Evolutionary conservation across 192 early-diverging fungal genomes (phyloP), one percentile per base, ranked within the genome.

Genomic region (Coemansia sp.): DNA sequence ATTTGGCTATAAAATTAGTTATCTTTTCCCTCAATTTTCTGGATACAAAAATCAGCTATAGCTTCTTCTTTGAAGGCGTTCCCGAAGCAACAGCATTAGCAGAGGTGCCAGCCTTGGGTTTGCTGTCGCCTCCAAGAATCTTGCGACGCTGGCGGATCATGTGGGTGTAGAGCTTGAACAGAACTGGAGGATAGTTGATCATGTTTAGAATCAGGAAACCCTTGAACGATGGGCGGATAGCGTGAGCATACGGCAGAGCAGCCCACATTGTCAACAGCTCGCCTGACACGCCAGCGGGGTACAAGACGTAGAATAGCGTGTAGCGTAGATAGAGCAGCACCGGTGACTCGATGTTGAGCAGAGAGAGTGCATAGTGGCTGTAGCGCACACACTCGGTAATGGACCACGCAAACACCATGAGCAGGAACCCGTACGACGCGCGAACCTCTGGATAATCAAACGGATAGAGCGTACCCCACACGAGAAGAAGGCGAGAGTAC

Each of bases 301-400:
- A 99, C 31, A 99, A 84, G 25, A 95, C 79, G 66, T 87, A 93
- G 84, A 99, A 99, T 73, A 96, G 92, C 59, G 89, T 95, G 82
- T 99, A 99, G 66, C 96, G 89, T 68, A 64, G 64, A 48, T 77
- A 67, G 18, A 66, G 58, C 62, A 71, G 60, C 20, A 59, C 49
- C 2, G 67, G 63, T 13, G 70, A 58, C 8, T 89, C 86, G 31
- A 78, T 69, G 30, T 86, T 85, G 7, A 91, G 58, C 46, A 95
- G 79, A 61, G 87, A 87, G 49, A 91, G 71, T 7, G 86, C 86
- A 77, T 97, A 99, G 84, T 89, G 95, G n/a, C 88, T 77, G 77
- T 99, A 97, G 57, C 96, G 91, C 37, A 95, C 83, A 64, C 87
- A 87, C 75, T 99, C 96, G 46, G 95, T 95, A 63, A 99, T 80